These are phyloP conservation scores for Fraxinus velutina DNA, from an alignment of 305 asterid genomes.

Conservation along the genomic window DNA sequence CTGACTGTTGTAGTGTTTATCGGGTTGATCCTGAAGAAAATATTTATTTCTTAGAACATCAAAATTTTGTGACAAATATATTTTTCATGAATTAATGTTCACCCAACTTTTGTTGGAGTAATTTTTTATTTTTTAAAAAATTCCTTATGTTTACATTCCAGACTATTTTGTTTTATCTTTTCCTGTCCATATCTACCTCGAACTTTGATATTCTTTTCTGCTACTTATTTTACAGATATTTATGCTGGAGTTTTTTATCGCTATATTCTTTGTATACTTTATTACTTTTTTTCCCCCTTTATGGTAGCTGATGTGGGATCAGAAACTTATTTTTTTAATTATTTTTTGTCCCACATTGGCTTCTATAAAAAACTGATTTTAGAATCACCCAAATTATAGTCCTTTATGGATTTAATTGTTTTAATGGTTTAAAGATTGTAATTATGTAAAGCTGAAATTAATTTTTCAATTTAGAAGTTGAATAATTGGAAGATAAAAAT, in stretches of 20 bases:
- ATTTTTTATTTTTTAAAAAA: neutral
- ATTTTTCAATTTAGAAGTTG: neutral
- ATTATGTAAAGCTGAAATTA: neutral
- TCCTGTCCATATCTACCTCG: neutral
- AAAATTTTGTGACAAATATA: neutral
- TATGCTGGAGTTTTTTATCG: neutral
- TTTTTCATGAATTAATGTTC: neutral
- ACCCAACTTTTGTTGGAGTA: neutral
- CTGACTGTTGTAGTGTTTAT: neutral
- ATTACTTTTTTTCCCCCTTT: neutral
- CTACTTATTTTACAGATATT: conserved; percentile 3
- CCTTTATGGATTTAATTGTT: neutral
- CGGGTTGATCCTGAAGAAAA: neutral
- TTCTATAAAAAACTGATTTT: neutral
- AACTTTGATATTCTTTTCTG: neutral
- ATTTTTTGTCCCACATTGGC: neutral
- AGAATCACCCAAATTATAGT: neutral
- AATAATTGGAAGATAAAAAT: neutral
- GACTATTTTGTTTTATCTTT: neutral
- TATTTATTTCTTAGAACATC: neutral
- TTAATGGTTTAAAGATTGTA: neutral
- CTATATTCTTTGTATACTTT: neutral
- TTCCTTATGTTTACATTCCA: neutral
- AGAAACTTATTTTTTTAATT: neutral
- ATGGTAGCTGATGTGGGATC: neutral